Evolutionary conservation across 345 rosid genomes (phyloP), one percentile per base, ranked within the genome.

Genomic region (Gossypium longicalyx): DNA sequence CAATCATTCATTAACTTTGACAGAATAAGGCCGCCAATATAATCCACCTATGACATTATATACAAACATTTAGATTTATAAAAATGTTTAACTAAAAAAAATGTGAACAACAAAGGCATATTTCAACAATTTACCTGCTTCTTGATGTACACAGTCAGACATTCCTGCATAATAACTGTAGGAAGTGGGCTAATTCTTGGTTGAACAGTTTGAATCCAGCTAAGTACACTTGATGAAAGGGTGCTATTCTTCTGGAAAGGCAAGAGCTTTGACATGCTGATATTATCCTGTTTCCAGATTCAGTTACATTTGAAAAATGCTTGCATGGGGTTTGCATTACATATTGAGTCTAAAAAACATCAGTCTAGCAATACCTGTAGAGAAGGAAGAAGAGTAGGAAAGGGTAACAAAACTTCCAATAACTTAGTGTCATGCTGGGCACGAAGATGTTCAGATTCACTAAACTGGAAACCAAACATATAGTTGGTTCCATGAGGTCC

Each of bases 211-310:
- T 85, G 88, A 81, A 95, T 82, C 97, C 94, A 91, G 78, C 79
- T 70, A 69, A 93, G 93, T 79, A 81, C 87, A 83, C 82, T 88
- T 72, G 99, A 90, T 57, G 85, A 83, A 83, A 95, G 94, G 63
- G 99, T 89, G 85, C 97, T 89, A 80, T 89, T 91, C 77, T 87
- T 88, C 84, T 93, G 97, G 84, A 86, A 88, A 85, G 99, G 96
- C 80, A 95, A 82, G 65, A 88, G 82, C 74, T 86, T 87, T 72
- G 97, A 90, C 79, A 95, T 81, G 19, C 54, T 85, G 78, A 78
- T 78, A 48, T 85, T 83, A 44, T 91, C 91, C 98, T 95, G 90
- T 75, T 80, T 68, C 78, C 69, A 74, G 65, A 73, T 77, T 20
- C 73, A 53, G 72, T 54, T 77, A 73, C 74, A 53, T 25, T 47